A percentile compares a stretch with the other conserved stretches of the same genome.
Conservation (phyloP, 1,139 yeast genomes). For the Diutina mesorugosa region DNA sequence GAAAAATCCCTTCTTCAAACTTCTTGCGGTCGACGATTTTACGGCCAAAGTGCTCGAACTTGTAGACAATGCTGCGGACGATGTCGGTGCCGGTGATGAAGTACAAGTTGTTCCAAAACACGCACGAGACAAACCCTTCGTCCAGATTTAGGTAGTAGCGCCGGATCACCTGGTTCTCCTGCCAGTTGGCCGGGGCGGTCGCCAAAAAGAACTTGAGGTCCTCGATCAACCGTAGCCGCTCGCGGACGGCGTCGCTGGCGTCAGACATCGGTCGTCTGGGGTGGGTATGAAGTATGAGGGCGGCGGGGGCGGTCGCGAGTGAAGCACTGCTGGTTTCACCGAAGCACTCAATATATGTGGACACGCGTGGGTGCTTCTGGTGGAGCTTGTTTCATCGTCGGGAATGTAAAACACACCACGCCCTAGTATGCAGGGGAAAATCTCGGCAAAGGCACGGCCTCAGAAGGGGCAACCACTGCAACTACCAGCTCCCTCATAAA, state of each 20-base stretch:
- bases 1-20: conserved; percentile 93
- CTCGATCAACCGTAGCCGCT: conserved; percentile 52
- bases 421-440: not conserved
- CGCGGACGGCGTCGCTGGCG: conserved; percentile 19
- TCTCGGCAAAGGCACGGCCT: not conserved
- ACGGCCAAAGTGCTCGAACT: conserved; percentile 86
- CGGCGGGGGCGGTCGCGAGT: not conserved
- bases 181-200: conserved; percentile 94
- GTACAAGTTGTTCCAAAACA: conserved; percentile 82
- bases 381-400: not conserved
- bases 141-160: conserved; percentile 78
- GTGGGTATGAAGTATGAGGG: not conserved
- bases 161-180: conserved; percentile 75
- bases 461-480: not conserved
- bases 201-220: conserved; percentile 76
- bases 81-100: conserved; percentile 95
- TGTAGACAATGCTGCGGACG: conserved; percentile 79
- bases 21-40: conserved; percentile 76
- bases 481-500: too few species aligned
- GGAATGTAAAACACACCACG: not conserved
- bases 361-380: not conserved
- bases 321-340: not conserved
- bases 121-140: conserved; percentile 86
- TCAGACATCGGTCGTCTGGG: not conserved
- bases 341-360: not conserved